These are phyloP conservation scores for Microcyclosporella mali DNA, from an alignment of 2,329 filamentous ascomycete species.

Conservation along the genomic window DNA sequence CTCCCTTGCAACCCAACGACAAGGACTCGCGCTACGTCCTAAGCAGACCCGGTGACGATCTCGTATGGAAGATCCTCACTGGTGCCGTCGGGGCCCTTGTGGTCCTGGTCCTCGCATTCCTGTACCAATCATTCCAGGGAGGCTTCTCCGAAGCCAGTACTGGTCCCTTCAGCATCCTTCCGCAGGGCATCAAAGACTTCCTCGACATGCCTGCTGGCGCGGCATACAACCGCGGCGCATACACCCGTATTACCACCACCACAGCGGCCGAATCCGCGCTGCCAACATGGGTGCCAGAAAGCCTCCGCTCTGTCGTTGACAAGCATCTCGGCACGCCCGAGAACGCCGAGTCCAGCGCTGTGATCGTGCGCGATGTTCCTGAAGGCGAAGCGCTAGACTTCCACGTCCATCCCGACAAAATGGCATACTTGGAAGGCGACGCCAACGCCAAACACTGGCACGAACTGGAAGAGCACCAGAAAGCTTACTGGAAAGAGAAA, in stretches of 20 bases:
- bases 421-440: constrained; percentile 39
- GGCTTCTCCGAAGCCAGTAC: constrained; percentile 11
- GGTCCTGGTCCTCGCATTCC: constrained; percentile 56
- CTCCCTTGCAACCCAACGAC: constrained; percentile 42
- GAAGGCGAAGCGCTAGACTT: constrained; percentile 34
- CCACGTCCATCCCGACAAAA: constrained; percentile 33
- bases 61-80: constrained; percentile 49
- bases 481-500: constrained; percentile 61
- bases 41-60: constrained; percentile 49
- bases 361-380: constrained; percentile 34
- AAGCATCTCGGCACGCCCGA: constrained; percentile 18
- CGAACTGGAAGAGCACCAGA: constrained; percentile 58
- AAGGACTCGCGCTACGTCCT: constrained; percentile 61
- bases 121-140: constrained; percentile 55
- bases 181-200: constrained; percentile 40
- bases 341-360: constrained; percentile 24
- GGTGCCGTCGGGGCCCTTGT: constrained; percentile 55
- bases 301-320: constrained; percentile 8
- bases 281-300: constrained; percentile 1
- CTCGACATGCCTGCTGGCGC: constrained; percentile 20
- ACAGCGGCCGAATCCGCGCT: constrained; percentile 4
- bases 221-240: constrained; percentile 7
- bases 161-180: constrained; percentile 52
- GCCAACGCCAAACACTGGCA: constrained; percentile 60
- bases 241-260: constrained; percentile 10